Conservation (phyloP, 106 monocot species). For the Phalaenopsis equestris region DNA sequence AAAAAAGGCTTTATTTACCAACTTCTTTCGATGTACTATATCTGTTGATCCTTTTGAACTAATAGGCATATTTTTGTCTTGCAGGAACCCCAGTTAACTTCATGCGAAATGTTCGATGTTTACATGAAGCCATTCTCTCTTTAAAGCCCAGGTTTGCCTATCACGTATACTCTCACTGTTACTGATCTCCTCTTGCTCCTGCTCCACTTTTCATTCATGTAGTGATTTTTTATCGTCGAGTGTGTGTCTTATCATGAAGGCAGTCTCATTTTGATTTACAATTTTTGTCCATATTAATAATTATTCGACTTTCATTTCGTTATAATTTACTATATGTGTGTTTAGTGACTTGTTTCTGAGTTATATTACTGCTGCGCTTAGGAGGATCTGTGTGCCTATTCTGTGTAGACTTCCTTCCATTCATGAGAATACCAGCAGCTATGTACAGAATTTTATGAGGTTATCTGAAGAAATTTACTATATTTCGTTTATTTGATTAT, state of each 20-base stretch:
- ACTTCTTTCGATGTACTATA: background rate
- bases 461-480: too few species aligned
- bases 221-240: background rate
- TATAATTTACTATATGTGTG: too few species aligned
- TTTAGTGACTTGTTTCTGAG: too few species aligned
- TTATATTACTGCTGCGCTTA: too few species aligned
- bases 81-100: constrained; percentile 6
- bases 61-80: background rate
- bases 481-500: too few species aligned
- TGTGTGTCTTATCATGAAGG: background rate
- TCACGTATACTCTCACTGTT: background rate
- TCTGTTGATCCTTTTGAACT: background rate
- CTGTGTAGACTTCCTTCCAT: too few species aligned
- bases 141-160: background rate
- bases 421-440: too few species aligned
- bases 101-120: constrained; percentile 7
- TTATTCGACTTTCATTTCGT: background rate
- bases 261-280: background rate
- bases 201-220: background rate
- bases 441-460: too few species aligned
- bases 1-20: background rate
- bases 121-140: constrained; percentile 10
- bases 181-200: background rate
- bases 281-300: background rate
- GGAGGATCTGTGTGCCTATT: too few species aligned